A percentile compares a stretch with the other conserved stretches of the same genome.
These are phyloP conservation scores for Rhodotorula sp. DNA, from an alignment of 1,284 basidiomycete species.

Conservation along the genomic window DNA sequence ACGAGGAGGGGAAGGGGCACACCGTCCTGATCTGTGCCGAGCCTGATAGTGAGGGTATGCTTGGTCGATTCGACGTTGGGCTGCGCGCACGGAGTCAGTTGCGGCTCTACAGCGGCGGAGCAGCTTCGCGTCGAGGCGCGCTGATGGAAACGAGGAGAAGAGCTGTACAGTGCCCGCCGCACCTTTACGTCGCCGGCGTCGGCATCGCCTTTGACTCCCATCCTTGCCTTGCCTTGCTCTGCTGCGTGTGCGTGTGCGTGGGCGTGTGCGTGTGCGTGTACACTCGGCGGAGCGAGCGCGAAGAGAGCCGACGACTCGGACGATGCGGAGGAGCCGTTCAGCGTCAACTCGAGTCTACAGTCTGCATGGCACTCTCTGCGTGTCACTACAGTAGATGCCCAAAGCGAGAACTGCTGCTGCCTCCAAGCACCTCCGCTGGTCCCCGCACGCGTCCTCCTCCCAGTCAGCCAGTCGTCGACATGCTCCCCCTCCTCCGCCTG, in stretches of 20 bases:
- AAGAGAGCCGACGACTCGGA: not conserved
- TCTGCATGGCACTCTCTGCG: no score
- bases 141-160: not conserved
- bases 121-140: not conserved
- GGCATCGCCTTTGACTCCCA: constrained; percentile 11
- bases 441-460: not conserved
- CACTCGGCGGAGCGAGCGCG: no score
- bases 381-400: not conserved
- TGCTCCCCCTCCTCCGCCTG: no score
- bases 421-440: not conserved
- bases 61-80: not conserved
- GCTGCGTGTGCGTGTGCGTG: not conserved
- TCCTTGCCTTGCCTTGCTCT: not conserved
- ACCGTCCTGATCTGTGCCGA: not conserved
- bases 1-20: no score
- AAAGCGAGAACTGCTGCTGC: not conserved
- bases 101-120: not conserved
- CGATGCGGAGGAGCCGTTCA: no score
- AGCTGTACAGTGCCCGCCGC: not conserved
- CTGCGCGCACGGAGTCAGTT: not conserved
- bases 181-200: not conserved
- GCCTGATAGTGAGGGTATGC: not conserved
- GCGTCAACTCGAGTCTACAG: no score
- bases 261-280: no score
- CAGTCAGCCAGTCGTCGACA: not conserved